Percentiles rank a stretch among this genome's conserved stretches.
Evolutionary conservation across 441 rosid species (phyloP).

Genomic region (Populus hybrid): DNA sequence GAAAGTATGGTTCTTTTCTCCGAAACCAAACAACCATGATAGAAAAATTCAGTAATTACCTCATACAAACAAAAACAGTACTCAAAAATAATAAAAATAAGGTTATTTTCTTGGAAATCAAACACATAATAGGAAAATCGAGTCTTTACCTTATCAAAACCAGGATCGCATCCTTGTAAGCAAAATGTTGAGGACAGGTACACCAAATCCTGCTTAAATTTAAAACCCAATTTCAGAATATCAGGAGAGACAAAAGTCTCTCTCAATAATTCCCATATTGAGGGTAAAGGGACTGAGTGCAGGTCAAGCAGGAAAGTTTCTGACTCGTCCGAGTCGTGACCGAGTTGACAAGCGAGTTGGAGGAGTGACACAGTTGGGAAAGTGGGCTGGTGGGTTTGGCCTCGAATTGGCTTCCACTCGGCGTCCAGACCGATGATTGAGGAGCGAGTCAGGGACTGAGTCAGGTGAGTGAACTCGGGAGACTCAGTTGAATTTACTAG

Average conservation of each 20-base stretch:
- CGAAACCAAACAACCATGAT: not conserved
- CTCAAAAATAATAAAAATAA: not conserved
- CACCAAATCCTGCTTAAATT: slow-evolving; percentile 80
- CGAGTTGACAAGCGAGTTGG: slow-evolving; percentile 66
- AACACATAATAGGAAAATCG: not conserved
- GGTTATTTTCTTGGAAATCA: not conserved
- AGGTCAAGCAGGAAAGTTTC: slow-evolving; percentile 70
- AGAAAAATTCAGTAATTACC: not conserved
- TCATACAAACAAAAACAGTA: not conserved
- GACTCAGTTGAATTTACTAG: slow-evolving; percentile 55
- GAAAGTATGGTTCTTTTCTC: not conserved
- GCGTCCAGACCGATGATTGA: slow-evolving; percentile 72
- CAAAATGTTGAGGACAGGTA: slow-evolving; percentile 82
- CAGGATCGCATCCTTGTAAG: slow-evolving; percentile 51
- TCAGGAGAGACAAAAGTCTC: slow-evolving; percentile 67
- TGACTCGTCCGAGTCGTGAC: slow-evolving; percentile 31
- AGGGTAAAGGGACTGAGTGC: slow-evolving; percentile 43
- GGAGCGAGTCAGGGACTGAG: slow-evolving; percentile 46
- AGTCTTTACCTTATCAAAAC: slow-evolving; percentile 57
- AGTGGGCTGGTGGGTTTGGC: slow-evolving; percentile 29
- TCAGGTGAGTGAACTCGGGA: slow-evolving; percentile 60
- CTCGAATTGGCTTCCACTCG: slow-evolving; percentile 70
- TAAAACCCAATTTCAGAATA: slow-evolving; percentile 73
- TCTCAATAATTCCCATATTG: slow-evolving; percentile 54
- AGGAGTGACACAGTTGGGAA: slow-evolving; percentile 76